Base-by-base conservation (phyloP, 1,284 basidiomycete genomes). In the Ganoderma multipileum region DNA sequence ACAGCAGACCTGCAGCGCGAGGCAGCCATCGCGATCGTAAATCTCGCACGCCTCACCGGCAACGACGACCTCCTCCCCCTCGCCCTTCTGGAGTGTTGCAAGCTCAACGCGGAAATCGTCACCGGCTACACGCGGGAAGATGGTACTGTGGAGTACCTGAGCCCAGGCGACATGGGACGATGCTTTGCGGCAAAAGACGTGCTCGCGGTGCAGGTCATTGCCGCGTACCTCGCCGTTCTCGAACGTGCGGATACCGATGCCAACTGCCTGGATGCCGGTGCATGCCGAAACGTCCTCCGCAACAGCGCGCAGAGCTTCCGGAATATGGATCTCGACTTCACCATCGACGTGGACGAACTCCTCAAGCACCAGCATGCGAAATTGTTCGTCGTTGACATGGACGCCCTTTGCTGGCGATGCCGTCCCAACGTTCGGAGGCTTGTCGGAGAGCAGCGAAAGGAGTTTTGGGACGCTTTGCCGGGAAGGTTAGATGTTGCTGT, bases 41-140 rank as follows among this genome's bases (percentile, higher is more conserved):
- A 60, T 39, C 23, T 64, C 44, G 67, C 67, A 1, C 62, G 62
- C 12, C 58, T 68, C 23, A 61, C 55, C 9, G 58, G 50, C 28
- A 38, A 26, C 18, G 18, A 23, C 11, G 41, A 44, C 20, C 64
- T 68, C 9, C 57, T 64, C 4, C 67, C 67, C 2, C 42, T 36
- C 33, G 67, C 67, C 8, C 26, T 68, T 18, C 61, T 54, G n/a
- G 38, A 39, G 11, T 68, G 66, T 41, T 42, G 23, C 47, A 52
- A 23, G 33, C 62, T 64, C 14, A 39, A 39, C 2, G 47, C 55
- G 14, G 30, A 47, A 8, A 47, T 47, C 44, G 44, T 47, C 44
- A n/a, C n/a, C 7, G 44, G 44, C 14, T 47, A 47, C 44, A 20
- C 20, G 44, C 44, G 44, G 18, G 44, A 47, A 16, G 44, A 47